A percentile compares a stretch with the other conserved stretches of the same genome.
phyloP scores from a whole-genome alignment of 768 basidiomycete genomes.

The Tricholoma matsutake region DNA sequence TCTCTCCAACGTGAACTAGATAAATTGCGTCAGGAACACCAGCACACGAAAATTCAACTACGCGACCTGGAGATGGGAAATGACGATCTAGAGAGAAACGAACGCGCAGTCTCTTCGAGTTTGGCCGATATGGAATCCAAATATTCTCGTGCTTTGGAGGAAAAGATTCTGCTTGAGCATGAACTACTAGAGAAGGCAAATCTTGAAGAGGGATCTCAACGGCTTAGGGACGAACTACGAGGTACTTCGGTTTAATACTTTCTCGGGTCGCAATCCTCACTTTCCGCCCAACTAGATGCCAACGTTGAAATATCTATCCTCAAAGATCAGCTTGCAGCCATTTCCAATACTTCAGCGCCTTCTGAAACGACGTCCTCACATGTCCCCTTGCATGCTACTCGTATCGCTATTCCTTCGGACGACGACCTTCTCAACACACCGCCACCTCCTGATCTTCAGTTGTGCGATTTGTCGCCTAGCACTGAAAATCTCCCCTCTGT shows the following conservation, averaged over 20 bases:
- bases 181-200: slow-evolving; percentile 89
- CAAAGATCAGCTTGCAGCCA: slow-evolving; percentile 62
- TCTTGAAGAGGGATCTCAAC: slow-evolving; percentile 87
- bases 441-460: slow-evolving; percentile 58
- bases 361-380: slow-evolving; percentile 27
- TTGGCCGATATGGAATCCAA: slow-evolving; percentile 83
- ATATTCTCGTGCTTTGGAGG: slow-evolving; percentile 88
- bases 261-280: slow-evolving; percentile 7
- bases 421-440: slow-evolving; percentile 58
- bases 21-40: slow-evolving; percentile 70
- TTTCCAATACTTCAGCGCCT: slow-evolving; percentile 28
- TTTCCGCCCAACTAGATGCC: slow-evolving; percentile 52
- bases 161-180: slow-evolving; percentile 96
- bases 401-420: slow-evolving; percentile 35
- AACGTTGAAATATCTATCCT: slow-evolving; percentile 82
- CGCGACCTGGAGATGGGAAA: slow-evolving; percentile 96
- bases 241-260: slow-evolving; percentile 45
- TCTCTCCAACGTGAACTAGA: slow-evolving; percentile 93
- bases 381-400: slow-evolving; percentile 26
- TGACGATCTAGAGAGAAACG: slow-evolving; percentile 94
- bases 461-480: slow-evolving; percentile 52
- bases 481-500: slow-evolving; percentile 37
- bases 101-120: slow-evolving; percentile 81
- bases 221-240: slow-evolving; percentile 89
- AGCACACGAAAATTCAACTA: slow-evolving; percentile 66